A percentile compares a stretch with the other conserved stretches of the same genome.
Conservation (phyloP, 768 basidiomycete genomes). For the Trichaptum fuscoviolaceum region DNA sequence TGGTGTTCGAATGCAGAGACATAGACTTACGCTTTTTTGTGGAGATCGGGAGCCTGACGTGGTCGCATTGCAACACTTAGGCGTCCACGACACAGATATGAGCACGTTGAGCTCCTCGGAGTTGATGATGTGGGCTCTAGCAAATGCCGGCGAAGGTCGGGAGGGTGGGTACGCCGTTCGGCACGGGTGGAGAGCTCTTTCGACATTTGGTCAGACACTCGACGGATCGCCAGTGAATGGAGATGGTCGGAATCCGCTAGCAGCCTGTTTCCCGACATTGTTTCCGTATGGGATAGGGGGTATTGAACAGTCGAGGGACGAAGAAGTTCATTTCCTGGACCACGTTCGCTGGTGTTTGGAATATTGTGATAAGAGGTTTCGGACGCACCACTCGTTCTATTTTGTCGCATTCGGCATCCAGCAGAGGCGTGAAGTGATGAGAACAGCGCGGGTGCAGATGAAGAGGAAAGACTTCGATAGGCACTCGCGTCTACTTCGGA, state of each 20-base stretch:
- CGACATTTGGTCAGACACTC: slow-evolving; percentile 15
- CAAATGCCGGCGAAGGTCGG: slow-evolving; percentile 15
- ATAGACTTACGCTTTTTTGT: background rate
- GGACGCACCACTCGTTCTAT: slow-evolving; percentile 30
- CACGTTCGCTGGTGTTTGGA: slow-evolving; percentile 28
- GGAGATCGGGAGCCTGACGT: slow-evolving; percentile 17
- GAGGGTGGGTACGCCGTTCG: slow-evolving; percentile 23
- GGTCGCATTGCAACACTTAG: slow-evolving; percentile 23
- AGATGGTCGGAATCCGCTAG: slow-evolving; percentile 5
- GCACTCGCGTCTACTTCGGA: background rate
- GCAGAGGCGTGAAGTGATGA: slow-evolving; percentile 31
- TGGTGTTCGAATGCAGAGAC: background rate
- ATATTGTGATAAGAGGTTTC: slow-evolving; percentile 38
- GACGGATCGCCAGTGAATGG: slow-evolving; percentile 15
- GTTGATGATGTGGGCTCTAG: slow-evolving; percentile 25
- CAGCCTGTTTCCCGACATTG: slow-evolving; percentile 22
- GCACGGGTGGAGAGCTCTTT: slow-evolving; percentile 19
- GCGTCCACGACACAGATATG: slow-evolving; percentile 24
- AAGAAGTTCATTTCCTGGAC: background rate
- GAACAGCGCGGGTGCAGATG: slow-evolving; percentile 4
- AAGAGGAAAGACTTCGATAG: background rate
- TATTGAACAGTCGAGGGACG: slow-evolving; percentile 18
- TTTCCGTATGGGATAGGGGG: slow-evolving; percentile 35
- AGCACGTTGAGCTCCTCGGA: slow-evolving; percentile 17
- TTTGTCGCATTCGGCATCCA: slow-evolving; percentile 35